Percentiles rank a stretch among this genome's conserved stretches.
These are phyloP conservation scores for Sporodiniella umbellata DNA, from an alignment of 371 early-diverging fungal genomes.

Conservation along the genomic window DNA sequence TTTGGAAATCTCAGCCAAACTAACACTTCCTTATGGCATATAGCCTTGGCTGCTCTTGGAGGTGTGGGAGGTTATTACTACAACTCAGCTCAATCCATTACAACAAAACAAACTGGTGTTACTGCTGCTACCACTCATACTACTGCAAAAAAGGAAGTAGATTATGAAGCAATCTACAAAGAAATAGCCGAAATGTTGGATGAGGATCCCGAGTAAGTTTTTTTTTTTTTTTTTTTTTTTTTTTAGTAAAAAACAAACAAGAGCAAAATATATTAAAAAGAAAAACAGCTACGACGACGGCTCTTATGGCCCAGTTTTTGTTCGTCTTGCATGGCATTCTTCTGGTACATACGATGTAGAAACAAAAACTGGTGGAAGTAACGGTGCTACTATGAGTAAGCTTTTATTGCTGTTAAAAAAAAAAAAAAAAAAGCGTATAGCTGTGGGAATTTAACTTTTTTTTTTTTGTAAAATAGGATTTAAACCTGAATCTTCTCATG, in stretches of 20 bases:
- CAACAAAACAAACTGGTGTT: constrained; percentile 13
- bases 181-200: constrained; percentile 79
- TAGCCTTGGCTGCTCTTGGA: constrained; percentile 43
- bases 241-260: not conserved
- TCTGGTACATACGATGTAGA: constrained; percentile 87
- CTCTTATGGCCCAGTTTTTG: constrained; percentile 83
- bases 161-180: constrained; percentile 73
- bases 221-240: too few relatives aligned
- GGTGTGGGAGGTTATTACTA: constrained; percentile 56
- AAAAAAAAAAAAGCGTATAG: constrained; percentile 1
- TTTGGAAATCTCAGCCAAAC: too few relatives aligned
- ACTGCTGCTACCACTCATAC: constrained; percentile 12
- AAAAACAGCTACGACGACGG: constrained; percentile 82
- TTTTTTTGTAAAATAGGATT: constrained; percentile 59
- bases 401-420: too few relatives aligned
- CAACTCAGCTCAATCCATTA: constrained; percentile 35
- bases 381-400: constrained; percentile 87
- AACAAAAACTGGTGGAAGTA: constrained; percentile 84
- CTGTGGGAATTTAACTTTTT: not conserved
- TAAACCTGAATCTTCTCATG: constrained; percentile 68
- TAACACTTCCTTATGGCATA: too few relatives aligned
- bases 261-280: not conserved
- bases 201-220: constrained; percentile 54
- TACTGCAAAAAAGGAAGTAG: constrained; percentile 42
- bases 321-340: constrained; percentile 93